Percentiles rank a stretch among this genome's conserved stretches.
These are phyloP conservation scores for Rhododendron kiyosumense DNA, from an alignment of 148 eudicot genomes.

Conservation along the genomic window DNA sequence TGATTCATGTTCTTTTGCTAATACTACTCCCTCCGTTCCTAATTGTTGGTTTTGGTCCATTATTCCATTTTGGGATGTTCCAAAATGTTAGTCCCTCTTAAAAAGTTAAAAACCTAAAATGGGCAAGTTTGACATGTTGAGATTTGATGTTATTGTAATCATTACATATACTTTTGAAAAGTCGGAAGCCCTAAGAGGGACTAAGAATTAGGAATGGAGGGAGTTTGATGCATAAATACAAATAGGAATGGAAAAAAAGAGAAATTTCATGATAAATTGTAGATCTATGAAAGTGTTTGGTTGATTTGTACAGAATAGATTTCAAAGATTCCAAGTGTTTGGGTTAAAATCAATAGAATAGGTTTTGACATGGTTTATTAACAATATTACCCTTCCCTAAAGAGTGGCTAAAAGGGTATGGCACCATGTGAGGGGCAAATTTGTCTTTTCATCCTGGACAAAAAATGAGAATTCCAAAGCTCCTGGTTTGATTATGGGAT, in stretches of 20 bases:
- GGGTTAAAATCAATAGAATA: background rate
- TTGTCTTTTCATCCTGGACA: background rate
- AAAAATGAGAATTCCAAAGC: background rate
- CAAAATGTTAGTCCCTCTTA: too few species aligned
- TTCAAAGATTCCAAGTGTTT: background rate
- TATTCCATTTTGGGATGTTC: too few species aligned
- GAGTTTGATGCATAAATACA: background rate
- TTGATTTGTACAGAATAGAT: background rate
- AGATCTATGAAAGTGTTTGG: background rate
- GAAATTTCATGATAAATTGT: background rate
- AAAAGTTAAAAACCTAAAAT: too few species aligned
- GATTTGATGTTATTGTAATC: too few species aligned
- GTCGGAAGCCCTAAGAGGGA: too few species aligned
- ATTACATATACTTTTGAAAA: too few species aligned
- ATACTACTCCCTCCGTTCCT: background rate
- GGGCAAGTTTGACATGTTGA: too few species aligned
- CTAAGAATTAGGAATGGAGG: too few species aligned
- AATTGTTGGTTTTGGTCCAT: too few species aligned
- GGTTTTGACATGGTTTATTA: background rate
- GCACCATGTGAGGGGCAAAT: background rate
- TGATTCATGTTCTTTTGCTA: background rate
- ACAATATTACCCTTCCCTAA: background rate
- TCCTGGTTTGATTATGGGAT: background rate
- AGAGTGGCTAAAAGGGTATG: background rate
- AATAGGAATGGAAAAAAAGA: background rate